Evolutionary conservation across 2,329 filamentous ascomycete genomes (phyloP).

Genomic region (Botrytis paeoniae): DNA sequence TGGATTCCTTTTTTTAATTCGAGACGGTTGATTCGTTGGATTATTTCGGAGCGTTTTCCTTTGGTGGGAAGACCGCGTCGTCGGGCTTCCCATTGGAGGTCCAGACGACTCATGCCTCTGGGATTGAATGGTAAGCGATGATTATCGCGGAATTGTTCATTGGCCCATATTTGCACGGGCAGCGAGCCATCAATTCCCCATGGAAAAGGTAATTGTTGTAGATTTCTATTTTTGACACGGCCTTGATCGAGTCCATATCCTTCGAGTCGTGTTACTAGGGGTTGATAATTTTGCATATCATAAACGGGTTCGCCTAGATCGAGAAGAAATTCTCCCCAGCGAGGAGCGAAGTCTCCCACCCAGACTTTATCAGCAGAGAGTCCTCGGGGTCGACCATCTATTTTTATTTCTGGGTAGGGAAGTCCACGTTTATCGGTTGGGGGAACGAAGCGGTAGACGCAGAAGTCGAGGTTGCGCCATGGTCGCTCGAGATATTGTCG

Average conservation of each 20-base stretch:
- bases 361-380: background rate
- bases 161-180: background rate
- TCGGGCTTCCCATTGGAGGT: slow-evolving; percentile 10
- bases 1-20: background rate
- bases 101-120: background rate
- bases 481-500: background rate
- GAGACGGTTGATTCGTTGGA: background rate
- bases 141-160: background rate
- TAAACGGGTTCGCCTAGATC: slow-evolving; percentile 14
- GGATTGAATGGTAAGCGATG: background rate
- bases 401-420: background rate
- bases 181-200: slow-evolving; percentile 13
- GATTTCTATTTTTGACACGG: background rate
- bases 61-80: background rate
- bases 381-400: background rate
- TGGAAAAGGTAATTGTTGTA: slow-evolving; percentile 10
- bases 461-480: slow-evolving; percentile 10
- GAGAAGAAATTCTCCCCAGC: slow-evolving; percentile 5
- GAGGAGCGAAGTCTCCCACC: background rate
- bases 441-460: slow-evolving; percentile 9
- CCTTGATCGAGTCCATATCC: slow-evolving; percentile 9
- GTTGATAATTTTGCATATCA: background rate
- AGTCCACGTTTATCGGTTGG: slow-evolving; percentile 10
- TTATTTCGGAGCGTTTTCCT: background rate
- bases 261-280: background rate